Percentiles rank a stretch among this genome's conserved stretches.
Evolutionary conservation across 768 basidiomycete genomes (phyloP).

Genomic region (Gelatoporia subvermispora): DNA sequence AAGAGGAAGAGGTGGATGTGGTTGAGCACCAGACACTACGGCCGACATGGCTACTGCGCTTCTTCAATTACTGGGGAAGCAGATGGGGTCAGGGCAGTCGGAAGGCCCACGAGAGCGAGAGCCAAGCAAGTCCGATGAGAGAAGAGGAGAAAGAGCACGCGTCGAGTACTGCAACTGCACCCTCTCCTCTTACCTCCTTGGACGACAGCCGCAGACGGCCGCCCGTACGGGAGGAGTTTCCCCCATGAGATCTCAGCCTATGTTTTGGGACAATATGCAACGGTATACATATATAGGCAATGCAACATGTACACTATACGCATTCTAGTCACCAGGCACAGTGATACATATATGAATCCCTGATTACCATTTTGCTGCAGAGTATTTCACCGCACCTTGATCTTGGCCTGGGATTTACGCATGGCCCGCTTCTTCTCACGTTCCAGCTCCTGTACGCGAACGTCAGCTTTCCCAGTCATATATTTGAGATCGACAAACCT

Average conservation of each 20-base stretch:
- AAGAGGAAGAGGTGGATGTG: conserved; percentile 45
- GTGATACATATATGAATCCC: background rate
- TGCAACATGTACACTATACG: background rate
- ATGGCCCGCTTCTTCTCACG: conserved; percentile 71
- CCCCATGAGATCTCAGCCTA: no score
- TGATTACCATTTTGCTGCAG: background rate
- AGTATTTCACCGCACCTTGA: conserved; percentile 17
- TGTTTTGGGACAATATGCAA: background rate
- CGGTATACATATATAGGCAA: background rate
- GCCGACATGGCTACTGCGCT: conserved; percentile 71
- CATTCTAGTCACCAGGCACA: background rate
- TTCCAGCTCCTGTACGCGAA: conserved; percentile 50
- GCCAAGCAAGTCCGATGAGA: background rate
- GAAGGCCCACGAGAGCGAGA: background rate
- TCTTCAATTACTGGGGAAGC: conserved; percentile 76
- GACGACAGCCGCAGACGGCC: no score
- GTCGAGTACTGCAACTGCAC: background rate
- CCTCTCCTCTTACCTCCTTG: background rate
- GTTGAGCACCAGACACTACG: conserved; percentile 56
- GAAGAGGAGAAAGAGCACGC: background rate
- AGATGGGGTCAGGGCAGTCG: conserved; percentile 38
- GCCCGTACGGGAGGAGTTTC: no score
- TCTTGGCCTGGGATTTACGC: conserved; percentile 67
- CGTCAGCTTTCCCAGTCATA: conserved; percentile 4
- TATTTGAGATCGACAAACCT: conserved; percentile 37